These are phyloP conservation scores for Globisporangium uncinulatum DNA, from an alignment of 352 stramenopile species.

Conservation along the genomic window DNA sequence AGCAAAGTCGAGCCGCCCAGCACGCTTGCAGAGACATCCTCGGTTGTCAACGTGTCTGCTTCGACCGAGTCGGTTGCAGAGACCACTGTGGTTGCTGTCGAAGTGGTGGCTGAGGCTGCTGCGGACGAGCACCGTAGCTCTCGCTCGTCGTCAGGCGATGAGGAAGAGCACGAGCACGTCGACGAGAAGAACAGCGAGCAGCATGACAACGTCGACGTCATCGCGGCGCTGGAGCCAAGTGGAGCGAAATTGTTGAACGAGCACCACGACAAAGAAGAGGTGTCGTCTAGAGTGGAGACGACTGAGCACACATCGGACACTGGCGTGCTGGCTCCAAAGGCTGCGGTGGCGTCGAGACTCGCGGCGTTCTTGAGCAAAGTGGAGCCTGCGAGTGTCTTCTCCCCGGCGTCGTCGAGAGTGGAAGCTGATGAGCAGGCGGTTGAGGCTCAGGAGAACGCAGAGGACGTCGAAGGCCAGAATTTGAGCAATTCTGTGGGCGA, in stretches of 20 bases:
- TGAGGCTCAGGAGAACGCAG: neutral
- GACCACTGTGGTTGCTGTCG: neutral
- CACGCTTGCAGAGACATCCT: neutral
- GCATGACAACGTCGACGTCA: neutral
- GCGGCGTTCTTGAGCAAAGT: constrained; percentile 65
- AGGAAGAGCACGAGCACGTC: neutral
- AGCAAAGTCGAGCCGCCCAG: constrained; percentile 41
- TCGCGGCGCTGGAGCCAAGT: neutral
- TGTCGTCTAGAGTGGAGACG: neutral
- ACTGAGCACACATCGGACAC: neutral
- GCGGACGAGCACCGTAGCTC: neutral
- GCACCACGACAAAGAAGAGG: neutral
- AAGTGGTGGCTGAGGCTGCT: neutral
- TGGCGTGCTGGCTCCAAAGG: constrained; percentile 7
- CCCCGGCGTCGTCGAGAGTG: constrained; percentile 14
- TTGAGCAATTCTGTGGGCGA: neutral
- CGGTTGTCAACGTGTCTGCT: neutral
- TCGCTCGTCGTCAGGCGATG: neutral
- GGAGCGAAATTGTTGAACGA: too few species aligned
- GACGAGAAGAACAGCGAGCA: neutral
- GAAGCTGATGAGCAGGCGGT: constrained; percentile 5
- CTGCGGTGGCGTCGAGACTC: constrained; percentile 32
- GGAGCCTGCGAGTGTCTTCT: constrained; percentile 16
- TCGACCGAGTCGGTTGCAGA: too few species aligned
- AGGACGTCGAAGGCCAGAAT: neutral